Base-by-base conservation (phyloP, 164 flowering plant genomes). In the Vitis amurensis region DNA sequence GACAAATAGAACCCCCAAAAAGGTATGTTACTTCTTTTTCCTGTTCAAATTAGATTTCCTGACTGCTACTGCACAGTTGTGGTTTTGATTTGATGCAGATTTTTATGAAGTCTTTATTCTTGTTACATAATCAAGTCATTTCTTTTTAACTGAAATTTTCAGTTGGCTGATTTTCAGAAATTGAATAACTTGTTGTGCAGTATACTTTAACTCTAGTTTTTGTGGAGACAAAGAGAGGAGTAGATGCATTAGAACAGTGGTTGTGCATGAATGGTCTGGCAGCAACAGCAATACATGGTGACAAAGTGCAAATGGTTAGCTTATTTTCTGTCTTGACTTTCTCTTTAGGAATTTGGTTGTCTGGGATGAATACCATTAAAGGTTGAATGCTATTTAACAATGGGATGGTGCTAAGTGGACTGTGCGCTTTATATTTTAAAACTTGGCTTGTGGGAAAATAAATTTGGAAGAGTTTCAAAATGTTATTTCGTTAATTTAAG, bases 211-310 rank as follows among this genome's bases (percentile, higher is more conserved):
- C 88, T 3, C 60, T 88, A 64, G 83, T 88, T 44, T 88, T 88
- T 82, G 89, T 84, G 30, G 89, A 88, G 81, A 88, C 88, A 0
- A 88, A 88, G 77, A 83, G 76, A 75, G 85, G 89, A 19, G 91
- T 85, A 10, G 91, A 88, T 79, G 69, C 78, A 2, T 66, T 88
- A 50, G 89, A 84, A 53, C 29, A 75, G 44, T 86, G 87, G 86
- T 56, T 88, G 31, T 79, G 71, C 27, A 66, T 11, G 59, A 84
- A 81, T 73, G 88, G 91, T 52, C 83, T 84, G 67, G 84, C 82
- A 17, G 80, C 91, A 63, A 80, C 82, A 37, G 84, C 87, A 11
- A 88, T 88, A 29, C 91, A 88, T 75, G 91, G 91, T 69, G 91
- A 84, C 64, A 86, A 79, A 82, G 70, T 81, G 51, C 91, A 88